Evolutionary conservation across 352 stramenopile genomes (phyloP).

Genomic region (Pythium sukuiense): DNA sequence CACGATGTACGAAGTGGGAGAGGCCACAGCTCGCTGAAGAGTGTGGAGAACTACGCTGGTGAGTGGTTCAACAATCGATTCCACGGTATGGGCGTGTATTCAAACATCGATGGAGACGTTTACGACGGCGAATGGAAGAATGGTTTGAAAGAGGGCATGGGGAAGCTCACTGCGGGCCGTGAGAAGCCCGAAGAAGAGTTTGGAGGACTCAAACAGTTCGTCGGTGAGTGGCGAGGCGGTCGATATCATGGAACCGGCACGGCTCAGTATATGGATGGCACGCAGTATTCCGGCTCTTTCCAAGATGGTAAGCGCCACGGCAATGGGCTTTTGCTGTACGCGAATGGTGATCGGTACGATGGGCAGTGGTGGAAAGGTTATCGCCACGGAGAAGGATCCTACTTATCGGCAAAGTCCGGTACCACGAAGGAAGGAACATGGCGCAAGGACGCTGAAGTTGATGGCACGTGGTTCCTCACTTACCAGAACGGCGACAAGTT

Average conservation of each 20-base stretch:
- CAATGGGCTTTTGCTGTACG: constrained; percentile 49
- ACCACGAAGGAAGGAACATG: constrained; percentile 73
- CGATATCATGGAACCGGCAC: constrained; percentile 81
- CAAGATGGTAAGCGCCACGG: constrained; percentile 74
- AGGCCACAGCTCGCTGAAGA: constrained; percentile 69
- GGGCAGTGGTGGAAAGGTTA: constrained; percentile 77
- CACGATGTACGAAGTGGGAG: constrained; percentile 66
- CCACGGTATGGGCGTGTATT: constrained; percentile 64
- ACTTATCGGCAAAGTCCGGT: constrained; percentile 52
- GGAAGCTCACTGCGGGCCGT: constrained; percentile 48
- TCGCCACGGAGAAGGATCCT: constrained; percentile 61
- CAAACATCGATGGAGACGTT: constrained; percentile 54
- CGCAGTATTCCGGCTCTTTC: constrained; percentile 88
- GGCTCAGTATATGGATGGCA: constrained; percentile 81
- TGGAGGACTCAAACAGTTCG: constrained; percentile 56
- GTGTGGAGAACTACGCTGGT: constrained; percentile 73
- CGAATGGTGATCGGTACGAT: constrained; percentile 56
- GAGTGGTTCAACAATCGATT: constrained; percentile 68
- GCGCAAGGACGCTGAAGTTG: constrained; percentile 53
- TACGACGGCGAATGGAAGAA: constrained; percentile 70
- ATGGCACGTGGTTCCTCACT: constrained; percentile 67
- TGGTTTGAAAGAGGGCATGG: constrained; percentile 57
- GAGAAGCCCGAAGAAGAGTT: constrained; percentile 33
- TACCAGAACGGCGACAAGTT: constrained; percentile 83
- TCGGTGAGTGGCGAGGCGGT: constrained; percentile 60